phyloP scores from a whole-genome alignment of 1,139 yeast genomes.

The Pichiaceae sp. region DNA sequence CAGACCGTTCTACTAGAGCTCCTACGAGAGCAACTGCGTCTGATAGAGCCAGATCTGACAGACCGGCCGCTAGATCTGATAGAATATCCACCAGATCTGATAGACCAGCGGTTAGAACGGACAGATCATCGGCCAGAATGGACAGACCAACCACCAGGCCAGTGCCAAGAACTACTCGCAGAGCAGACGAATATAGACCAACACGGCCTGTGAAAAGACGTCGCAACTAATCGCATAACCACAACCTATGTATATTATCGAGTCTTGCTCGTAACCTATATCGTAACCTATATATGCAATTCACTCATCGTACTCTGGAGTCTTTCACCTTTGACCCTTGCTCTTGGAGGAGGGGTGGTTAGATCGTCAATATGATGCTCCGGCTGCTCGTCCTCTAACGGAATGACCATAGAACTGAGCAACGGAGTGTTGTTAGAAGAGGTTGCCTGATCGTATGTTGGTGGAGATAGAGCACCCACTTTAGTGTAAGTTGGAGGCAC shows the following conservation, averaged over 20 bases:
- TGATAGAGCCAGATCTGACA: no score
- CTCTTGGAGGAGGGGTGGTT: slow-evolving; percentile 5
- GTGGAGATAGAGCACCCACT: slow-evolving; percentile 77
- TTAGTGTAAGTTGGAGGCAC: slow-evolving; percentile 95
- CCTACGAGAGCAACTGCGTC: no score
- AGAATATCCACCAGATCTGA: no score
- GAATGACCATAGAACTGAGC: slow-evolving; percentile 14
- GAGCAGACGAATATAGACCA: no score
- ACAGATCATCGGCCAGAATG: no score
- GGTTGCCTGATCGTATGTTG: slow-evolving; percentile 44
- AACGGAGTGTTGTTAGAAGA: slow-evolving; percentile 9
- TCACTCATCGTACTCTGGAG: background rate
- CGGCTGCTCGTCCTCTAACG: slow-evolving; percentile 8
- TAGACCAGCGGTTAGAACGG: no score
- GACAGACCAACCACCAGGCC: no score
- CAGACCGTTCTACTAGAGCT: no score
- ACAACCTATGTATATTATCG: no score
- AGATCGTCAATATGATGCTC: slow-evolving; percentile 2
- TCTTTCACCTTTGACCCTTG: slow-evolving; percentile 4
- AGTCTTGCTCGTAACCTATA: background rate
- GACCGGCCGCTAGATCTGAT: no score
- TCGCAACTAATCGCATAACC: background rate
- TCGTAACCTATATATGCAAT: background rate
- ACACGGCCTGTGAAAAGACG: background rate
- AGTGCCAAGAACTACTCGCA: no score